Evolutionary conservation across 208 protist genomes (phyloP).

Genomic region (Acanthamoeba healyi): DNA sequence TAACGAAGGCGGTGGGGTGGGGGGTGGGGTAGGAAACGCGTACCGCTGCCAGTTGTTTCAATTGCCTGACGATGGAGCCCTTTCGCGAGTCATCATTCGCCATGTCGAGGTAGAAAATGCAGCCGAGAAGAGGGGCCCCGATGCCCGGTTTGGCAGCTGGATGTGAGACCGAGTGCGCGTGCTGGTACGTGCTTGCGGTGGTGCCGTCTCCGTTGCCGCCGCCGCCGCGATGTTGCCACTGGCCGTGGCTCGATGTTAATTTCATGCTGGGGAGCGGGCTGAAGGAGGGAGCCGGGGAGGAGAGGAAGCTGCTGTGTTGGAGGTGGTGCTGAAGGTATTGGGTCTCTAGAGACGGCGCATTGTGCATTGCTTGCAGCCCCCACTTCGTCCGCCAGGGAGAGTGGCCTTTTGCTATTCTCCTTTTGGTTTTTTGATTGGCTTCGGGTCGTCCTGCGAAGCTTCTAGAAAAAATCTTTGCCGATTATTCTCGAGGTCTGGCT

Average conservation of each 20-base stretch:
- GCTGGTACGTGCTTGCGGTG: too few relatives aligned
- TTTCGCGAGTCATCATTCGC: slow-evolving; percentile 1
- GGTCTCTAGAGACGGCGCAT: not conserved
- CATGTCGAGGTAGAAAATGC: slow-evolving; percentile 35
- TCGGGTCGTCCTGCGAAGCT: too few relatives aligned
- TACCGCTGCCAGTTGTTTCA: slow-evolving; percentile 28
- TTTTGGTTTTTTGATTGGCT: too few relatives aligned
- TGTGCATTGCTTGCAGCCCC: not conserved
- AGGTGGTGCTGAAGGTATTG: too few relatives aligned
- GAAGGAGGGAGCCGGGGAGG: not conserved
- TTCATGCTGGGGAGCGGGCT: not conserved
- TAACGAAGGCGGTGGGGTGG: not conserved
- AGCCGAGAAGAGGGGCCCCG: not conserved
- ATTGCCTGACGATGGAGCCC: not conserved
- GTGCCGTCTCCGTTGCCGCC: not conserved
- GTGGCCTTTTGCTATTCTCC: too few relatives aligned
- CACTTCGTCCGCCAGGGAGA: not conserved
- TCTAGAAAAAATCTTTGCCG: too few relatives aligned
- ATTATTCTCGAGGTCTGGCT: too few relatives aligned
- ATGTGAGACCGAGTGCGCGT: not conserved
- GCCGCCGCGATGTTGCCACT: not conserved
- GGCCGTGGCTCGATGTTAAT: too few relatives aligned
- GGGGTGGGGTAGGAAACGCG: not conserved
- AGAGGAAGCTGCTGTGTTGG: not conserved
- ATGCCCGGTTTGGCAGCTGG: not conserved